A percentile compares a stretch with the other conserved stretches of the same genome.
Evolutionary conservation across 2,329 filamentous ascomycete species (phyloP).

Genomic region (Exophiala xenobiotica): DNA sequence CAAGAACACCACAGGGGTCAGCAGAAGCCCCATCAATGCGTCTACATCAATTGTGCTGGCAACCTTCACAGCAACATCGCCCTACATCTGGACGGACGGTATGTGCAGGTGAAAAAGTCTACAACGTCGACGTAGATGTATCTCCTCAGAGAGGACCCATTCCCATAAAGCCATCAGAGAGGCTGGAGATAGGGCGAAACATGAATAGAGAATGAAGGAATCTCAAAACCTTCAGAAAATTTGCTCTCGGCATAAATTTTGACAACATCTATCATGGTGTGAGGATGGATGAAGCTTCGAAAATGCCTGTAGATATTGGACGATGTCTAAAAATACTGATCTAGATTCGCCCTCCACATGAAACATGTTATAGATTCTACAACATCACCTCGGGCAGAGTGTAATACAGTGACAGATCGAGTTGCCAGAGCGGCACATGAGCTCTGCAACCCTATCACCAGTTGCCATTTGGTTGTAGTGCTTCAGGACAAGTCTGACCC

Average conservation of each 20-base stretch:
- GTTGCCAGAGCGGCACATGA: too few relatives aligned
- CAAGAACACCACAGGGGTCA: not conserved
- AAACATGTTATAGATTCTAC: too few relatives aligned
- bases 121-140: conserved; percentile 7
- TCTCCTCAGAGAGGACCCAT: conserved; percentile 23
- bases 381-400: too few relatives aligned
- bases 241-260: conserved; percentile 55
- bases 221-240: conserved; percentile 36
- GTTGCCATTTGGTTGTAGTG: too few relatives aligned
- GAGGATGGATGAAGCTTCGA: conserved; percentile 31
- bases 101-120: too few relatives aligned
- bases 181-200: conserved; percentile 12
- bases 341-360: not conserved
- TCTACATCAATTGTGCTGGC: too few relatives aligned
- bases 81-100: too few relatives aligned
- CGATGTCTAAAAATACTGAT: not conserved
- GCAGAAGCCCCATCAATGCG: not conserved
- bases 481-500: not conserved
- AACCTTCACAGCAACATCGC: too few relatives aligned
- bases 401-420: too few relatives aligned
- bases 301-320: conserved; percentile 17
- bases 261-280: conserved; percentile 29
- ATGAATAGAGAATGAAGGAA: conserved; percentile 1
- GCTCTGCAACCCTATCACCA: too few relatives aligned
- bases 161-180: conserved; percentile 7